A percentile compares a stretch with the other conserved stretches of the same genome.
phyloP scores from a whole-genome alignment of 2,329 filamentous ascomycete genomes.

The Trichoderma gracile region DNA sequence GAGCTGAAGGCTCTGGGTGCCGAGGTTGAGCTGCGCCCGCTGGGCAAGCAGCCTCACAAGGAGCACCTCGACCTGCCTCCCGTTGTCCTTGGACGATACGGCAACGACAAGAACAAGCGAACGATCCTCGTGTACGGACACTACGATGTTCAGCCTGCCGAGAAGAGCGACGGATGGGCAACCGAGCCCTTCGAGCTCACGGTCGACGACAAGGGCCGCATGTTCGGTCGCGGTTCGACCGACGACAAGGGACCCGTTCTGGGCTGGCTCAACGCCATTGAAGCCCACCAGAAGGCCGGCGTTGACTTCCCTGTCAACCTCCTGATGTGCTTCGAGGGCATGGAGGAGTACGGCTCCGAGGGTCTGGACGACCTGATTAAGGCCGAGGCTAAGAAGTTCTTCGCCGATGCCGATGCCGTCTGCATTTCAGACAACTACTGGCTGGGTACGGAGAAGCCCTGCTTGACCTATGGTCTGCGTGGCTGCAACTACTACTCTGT shows the following conservation, averaged over 20 bases:
- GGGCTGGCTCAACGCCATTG: slow-evolving; percentile 96
- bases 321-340: slow-evolving; percentile 99
- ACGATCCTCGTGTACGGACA: slow-evolving; percentile 97
- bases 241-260: slow-evolving; percentile 98
- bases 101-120: slow-evolving; percentile 86
- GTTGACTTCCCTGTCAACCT: slow-evolving; percentile 96
- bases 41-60: slow-evolving; percentile 90
- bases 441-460: slow-evolving; percentile 98
- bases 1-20: slow-evolving; percentile 85
- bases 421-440: slow-evolving; percentile 99
- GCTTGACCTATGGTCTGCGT: slow-evolving; percentile 92
- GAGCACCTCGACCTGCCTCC: slow-evolving; percentile 90
- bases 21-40: slow-evolving; percentile 78
- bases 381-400: slow-evolving; percentile 88
- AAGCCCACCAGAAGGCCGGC: slow-evolving; percentile 93
- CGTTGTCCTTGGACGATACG: slow-evolving; percentile 88
- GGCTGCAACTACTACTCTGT: slow-evolving; percentile 98
- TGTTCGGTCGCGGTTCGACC: slow-evolving; percentile 94
- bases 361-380: slow-evolving; percentile 94
- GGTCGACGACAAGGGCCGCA: slow-evolving; percentile 86
- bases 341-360: slow-evolving; percentile 98
- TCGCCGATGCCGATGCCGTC: slow-evolving; percentile 91
- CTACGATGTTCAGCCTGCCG: slow-evolving; percentile 96
- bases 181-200: slow-evolving; percentile 90
- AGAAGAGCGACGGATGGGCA: slow-evolving; percentile 91